These are phyloP conservation scores for Bromus sterilis DNA, from an alignment of 176 grass and related monocot genomes.

Conservation along the genomic window DNA sequence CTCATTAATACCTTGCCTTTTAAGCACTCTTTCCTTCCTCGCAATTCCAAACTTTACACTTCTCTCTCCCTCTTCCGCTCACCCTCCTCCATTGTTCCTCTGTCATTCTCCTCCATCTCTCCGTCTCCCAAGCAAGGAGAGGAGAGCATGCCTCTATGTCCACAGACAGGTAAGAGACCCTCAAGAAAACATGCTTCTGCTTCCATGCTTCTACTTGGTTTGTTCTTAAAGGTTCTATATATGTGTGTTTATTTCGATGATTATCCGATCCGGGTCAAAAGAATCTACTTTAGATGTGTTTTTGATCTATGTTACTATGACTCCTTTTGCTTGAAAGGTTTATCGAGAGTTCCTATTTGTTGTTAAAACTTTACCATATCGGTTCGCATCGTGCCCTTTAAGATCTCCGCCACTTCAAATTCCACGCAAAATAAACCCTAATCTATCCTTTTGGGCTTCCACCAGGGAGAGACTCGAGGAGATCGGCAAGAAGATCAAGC, in stretches of 20 bases:
- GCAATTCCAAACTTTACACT: conserved; percentile 42
- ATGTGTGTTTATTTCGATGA: background rate
- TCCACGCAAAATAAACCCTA: conserved; percentile 30
- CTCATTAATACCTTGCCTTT: conserved; percentile 78
- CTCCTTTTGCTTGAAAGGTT: conserved; percentile 20
- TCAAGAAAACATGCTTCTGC: background rate
- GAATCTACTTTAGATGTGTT: background rate
- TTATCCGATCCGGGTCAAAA: background rate
- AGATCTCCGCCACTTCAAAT: background rate
- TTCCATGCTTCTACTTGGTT: background rate
- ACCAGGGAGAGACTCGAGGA: conserved; percentile 66
- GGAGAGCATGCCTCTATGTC: conserved; percentile 90
- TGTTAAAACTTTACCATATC: background rate
- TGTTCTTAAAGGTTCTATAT: background rate
- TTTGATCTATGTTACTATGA: background rate
- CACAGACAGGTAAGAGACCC: conserved; percentile 57
- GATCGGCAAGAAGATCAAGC: conserved; percentile 76
- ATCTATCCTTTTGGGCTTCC: conserved; percentile 5
- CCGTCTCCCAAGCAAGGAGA: background rate
- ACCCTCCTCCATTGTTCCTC: background rate
- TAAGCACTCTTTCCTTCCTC: conserved; percentile 80
- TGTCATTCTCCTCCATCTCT: background rate
- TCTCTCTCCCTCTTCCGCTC: conserved; percentile 19
- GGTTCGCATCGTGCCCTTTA: background rate
- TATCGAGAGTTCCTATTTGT: background rate